phyloP scores from a whole-genome alignment of 495 filamentous ascomycete genomes.

The Penicillium samsonianum region DNA sequence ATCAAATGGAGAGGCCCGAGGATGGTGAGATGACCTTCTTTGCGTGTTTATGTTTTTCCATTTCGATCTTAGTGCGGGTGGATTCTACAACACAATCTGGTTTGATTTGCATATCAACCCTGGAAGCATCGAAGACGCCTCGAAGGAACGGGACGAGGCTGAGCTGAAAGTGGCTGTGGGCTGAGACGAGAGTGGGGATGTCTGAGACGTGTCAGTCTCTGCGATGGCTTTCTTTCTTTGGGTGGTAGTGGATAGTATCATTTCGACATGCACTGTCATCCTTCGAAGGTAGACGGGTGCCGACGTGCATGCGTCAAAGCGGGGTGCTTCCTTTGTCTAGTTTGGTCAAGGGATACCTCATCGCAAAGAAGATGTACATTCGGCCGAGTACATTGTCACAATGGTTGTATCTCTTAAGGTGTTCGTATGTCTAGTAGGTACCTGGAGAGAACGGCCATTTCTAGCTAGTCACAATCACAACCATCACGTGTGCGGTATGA shows the following conservation, averaged over 20 bases:
- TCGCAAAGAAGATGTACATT: background rate
- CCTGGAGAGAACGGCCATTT: background rate
- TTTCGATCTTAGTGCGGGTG: conserved; percentile 4
- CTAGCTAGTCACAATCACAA: background rate
- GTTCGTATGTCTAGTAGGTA: background rate
- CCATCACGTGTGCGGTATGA: background rate
- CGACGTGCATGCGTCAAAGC: conserved; percentile 3
- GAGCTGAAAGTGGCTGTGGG: conserved; percentile 23
- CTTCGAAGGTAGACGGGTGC: background rate
- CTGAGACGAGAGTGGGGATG: conserved; percentile 12
- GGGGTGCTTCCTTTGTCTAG: conserved; percentile 2
- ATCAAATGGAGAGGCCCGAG: conserved; percentile 18
- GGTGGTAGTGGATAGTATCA: conserved; percentile 1
- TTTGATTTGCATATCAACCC: background rate
- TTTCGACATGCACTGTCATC: background rate
- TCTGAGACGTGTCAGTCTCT: conserved; percentile 15
- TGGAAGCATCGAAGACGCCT: conserved; percentile 41
- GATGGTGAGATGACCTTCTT: conserved; percentile 26
- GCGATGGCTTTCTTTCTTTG: conserved; percentile 2
- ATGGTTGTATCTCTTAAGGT: background rate
- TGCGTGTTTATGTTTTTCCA: conserved; percentile 11
- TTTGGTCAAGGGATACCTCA: background rate
- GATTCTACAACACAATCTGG: conserved; percentile 19
- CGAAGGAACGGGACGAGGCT: conserved; percentile 34
- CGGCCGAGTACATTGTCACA: background rate